Evolutionary conservation across 139 green algal genomes (phyloP).

Genomic region (Picochlorum costavermella): DNA sequence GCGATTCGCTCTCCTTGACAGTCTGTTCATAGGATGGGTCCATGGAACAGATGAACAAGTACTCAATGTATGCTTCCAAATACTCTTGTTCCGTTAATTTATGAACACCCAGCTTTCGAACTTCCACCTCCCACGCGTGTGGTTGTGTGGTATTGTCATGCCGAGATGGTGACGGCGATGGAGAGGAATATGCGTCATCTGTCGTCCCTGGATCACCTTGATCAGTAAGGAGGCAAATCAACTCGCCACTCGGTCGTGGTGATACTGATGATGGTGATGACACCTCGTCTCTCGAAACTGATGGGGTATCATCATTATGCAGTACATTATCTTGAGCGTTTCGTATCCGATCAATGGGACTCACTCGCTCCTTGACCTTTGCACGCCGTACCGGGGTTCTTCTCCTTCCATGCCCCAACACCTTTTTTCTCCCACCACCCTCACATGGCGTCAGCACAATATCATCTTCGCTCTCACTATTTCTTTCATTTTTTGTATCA

Average conservation of each 20-base stretch:
- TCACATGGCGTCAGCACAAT: too few relatives aligned
- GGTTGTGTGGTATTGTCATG: not conserved
- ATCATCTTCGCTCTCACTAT: too few relatives aligned
- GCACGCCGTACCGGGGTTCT: not conserved
- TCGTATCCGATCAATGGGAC: not conserved
- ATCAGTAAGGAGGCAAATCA: too few relatives aligned
- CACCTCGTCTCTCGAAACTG: too few relatives aligned
- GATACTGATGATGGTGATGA: too few relatives aligned
- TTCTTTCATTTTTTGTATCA: too few relatives aligned
- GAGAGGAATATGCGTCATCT: too few relatives aligned
- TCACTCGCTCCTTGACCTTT: not conserved
- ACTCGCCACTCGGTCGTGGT: not conserved
- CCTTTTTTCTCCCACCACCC: too few relatives aligned
- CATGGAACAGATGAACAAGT: slow-evolving; percentile 18
- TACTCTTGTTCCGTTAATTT: slow-evolving; percentile 6
- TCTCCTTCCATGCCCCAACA: too few relatives aligned
- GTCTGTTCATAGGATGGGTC: slow-evolving; percentile 19
- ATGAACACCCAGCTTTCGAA: not conserved
- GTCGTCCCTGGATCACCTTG: too few relatives aligned
- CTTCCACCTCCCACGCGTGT: not conserved
- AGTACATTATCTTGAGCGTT: not conserved
- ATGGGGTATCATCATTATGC: too few relatives aligned
- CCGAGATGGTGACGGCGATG: too few relatives aligned
- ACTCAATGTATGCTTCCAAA: slow-evolving; percentile 28
- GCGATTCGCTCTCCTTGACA: slow-evolving; percentile 8